phyloP scores from a whole-genome alignment of 495 filamentous ascomycete species.

The Sphaerosporella brunnea region DNA sequence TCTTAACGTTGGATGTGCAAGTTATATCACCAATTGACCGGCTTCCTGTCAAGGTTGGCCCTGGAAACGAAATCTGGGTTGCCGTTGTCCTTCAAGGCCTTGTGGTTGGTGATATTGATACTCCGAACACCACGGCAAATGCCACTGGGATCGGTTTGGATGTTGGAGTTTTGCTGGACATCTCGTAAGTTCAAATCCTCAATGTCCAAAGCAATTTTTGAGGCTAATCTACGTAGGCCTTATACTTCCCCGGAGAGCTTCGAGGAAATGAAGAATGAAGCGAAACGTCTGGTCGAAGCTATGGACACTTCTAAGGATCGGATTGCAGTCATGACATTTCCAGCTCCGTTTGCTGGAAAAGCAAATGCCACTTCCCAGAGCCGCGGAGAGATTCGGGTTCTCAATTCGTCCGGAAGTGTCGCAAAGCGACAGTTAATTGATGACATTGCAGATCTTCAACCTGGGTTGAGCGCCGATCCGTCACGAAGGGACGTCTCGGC shows the following conservation, averaged over 20 bases:
- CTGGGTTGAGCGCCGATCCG: slow-evolving; percentile 7
- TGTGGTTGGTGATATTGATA: slow-evolving; percentile 12
- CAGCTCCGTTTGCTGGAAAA: slow-evolving; percentile 4
- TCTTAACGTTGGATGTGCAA: slow-evolving; percentile 12
- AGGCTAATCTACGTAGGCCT: slow-evolving; percentile 7
- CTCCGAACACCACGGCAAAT: slow-evolving; percentile 6
- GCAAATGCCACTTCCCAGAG: neutral
- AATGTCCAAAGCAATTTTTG: neutral
- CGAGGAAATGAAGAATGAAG: slow-evolving; percentile 16
- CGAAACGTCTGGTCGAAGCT: slow-evolving; percentile 20
- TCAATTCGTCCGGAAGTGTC: slow-evolving; percentile 23
- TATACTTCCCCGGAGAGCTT: slow-evolving; percentile 19
- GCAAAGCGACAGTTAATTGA: slow-evolving; percentile 21
- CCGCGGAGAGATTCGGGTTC: slow-evolving; percentile 11
- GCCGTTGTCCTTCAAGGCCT: slow-evolving; percentile 21
- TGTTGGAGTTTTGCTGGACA: slow-evolving; percentile 22
- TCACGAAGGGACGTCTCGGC: slow-evolving; percentile 12
- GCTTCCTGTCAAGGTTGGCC: slow-evolving; percentile 9
- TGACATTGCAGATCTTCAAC: slow-evolving; percentile 11
- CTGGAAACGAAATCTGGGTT: slow-evolving; percentile 14
- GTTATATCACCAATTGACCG: slow-evolving; percentile 19
- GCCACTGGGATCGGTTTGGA: slow-evolving; percentile 16
- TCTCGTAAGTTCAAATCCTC: slow-evolving; percentile 13
- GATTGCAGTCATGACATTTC: slow-evolving; percentile 24
- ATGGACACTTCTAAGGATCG: slow-evolving; percentile 23